phyloP scores from a whole-genome alignment of 2,329 filamentous ascomycete genomes.

The Venturia oleaginea region DNA sequence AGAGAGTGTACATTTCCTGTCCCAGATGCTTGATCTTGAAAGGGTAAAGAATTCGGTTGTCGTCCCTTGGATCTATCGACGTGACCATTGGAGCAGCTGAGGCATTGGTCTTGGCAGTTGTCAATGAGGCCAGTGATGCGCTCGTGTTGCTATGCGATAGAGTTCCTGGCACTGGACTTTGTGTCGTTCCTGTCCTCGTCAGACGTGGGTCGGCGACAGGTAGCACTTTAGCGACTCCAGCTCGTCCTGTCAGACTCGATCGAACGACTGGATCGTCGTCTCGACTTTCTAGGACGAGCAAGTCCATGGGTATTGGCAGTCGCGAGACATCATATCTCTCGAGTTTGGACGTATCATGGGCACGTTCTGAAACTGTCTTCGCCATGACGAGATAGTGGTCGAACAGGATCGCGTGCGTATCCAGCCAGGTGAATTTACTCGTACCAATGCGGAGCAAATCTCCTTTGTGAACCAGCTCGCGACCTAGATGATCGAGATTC shows the following conservation, averaged over 20 bases:
- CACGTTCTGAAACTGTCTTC: conserved; percentile 60
- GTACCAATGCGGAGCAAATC: conserved; percentile 67
- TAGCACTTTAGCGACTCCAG: conserved; percentile 53
- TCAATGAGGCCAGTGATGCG: conserved; percentile 44
- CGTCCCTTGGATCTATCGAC: conserved; percentile 54
- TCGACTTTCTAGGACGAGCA: conserved; percentile 83
- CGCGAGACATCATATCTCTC: conserved; percentile 87
- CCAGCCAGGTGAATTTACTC: conserved; percentile 85
- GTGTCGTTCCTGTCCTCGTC: conserved; percentile 32
- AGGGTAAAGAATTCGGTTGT: conserved; percentile 75
- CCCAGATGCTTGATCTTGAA: conserved; percentile 95
- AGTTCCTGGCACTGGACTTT: conserved; percentile 37
- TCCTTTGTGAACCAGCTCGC: conserved; percentile 80
- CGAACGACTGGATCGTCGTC: conserved; percentile 88
- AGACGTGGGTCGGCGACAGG: conserved; percentile 46
- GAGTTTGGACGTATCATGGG: conserved; percentile 63
- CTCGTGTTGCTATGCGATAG: conserved; percentile 61
- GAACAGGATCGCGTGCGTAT: conserved; percentile 87
- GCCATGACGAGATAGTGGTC: conserved; percentile 94
- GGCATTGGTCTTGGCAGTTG: conserved; percentile 33
- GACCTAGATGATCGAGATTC: conserved; percentile 87
- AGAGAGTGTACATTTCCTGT: conserved; percentile 85
- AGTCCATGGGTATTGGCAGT: conserved; percentile 87
- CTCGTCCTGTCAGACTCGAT: conserved; percentile 62
- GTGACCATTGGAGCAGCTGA: conserved; percentile 28